Base-by-base conservation (phyloP, 1,139 yeast genomes). In the Saccharomycopsis hybrid region DNA sequence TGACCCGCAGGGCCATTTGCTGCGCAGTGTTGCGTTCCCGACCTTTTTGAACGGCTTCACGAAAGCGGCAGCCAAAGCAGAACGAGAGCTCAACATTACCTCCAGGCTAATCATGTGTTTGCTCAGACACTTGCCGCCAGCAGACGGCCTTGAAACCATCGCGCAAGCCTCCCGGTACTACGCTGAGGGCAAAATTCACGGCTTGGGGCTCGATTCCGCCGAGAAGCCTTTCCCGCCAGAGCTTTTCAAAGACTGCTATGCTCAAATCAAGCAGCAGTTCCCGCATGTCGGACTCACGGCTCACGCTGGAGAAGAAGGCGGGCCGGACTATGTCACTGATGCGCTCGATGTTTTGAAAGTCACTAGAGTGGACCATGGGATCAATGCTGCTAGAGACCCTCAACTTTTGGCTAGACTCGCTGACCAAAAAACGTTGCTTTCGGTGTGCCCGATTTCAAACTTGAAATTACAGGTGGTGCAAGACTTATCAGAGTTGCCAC, bases 231-330 rank as follows among this genome's bases (percentile, higher is more conserved):
- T 81, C 65, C 90, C 89, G 18, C 90, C 94, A 5, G 72, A 75
- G 49, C 60, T 80, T 41, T 85, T 85, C 60, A 66, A 66, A 18
- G 85, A 81, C 43, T 80, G 88, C 62, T 85, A 80, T 62, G 59
- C 66, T 9, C 60, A 65, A 25, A 72, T 84, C 8, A 69, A 69
- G 48, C 65, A 68, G 27, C 59, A 68, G 41, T 74, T 69, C 58
- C 78, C 82, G 31, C 61, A 72, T 46, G 73, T 80, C 51, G 75
- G 78, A 41, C 70, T 82, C 49, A 85, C 95, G 36, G 92, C 94
- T 2, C 95, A 85, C 63, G 94, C 92, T 2, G 95, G 95, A 58
- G 95, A 85, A 66, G 94, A 85, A 68, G 94, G 92, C 48, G 86
- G 82, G 56, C 78, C 85, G 43, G 72, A 77, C 13, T 84, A 71